Percentiles rank a stretch among this genome's conserved stretches.
phyloP scores from a whole-genome alignment of 768 basidiomycete genomes.

The Russula griseocarnosa region DNA sequence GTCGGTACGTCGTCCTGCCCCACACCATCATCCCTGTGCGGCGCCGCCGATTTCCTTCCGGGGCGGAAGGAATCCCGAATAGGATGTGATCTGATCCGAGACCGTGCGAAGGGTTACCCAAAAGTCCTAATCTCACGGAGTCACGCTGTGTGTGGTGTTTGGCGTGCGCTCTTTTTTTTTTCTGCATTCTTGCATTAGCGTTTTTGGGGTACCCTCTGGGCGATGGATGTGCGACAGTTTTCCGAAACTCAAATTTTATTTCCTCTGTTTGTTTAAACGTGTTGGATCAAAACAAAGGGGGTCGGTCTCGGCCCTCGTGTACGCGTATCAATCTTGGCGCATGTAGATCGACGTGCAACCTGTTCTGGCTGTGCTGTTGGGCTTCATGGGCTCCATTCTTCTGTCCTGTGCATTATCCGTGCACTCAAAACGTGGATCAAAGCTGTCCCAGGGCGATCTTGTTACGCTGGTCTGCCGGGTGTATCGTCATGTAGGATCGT shows the following conservation, averaged over 20 bases:
- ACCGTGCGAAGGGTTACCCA: not conserved
- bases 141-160: too few species aligned
- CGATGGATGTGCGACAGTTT: slow-evolving; percentile 12
- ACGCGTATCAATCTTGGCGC: not conserved
- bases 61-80: slow-evolving; percentile 7
- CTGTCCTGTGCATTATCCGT: slow-evolving; percentile 3
- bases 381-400: not conserved
- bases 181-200: not conserved
- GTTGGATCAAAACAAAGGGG: slow-evolving; percentile 1
- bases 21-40: not conserved
- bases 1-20: slow-evolving; percentile 6
- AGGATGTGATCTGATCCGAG: slow-evolving; percentile 2
- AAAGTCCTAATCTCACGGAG: not conserved
- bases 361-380: slow-evolving; percentile 8
- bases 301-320: slow-evolving; percentile 13
- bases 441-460: not conserved
- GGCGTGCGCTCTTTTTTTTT: not conserved
- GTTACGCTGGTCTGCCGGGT: not conserved
- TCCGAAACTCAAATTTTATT: slow-evolving; percentile 18
- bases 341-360: slow-evolving; percentile 19
- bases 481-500: not conserved
- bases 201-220: not conserved
- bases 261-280: slow-evolving; percentile 8
- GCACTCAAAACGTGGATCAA: slow-evolving; percentile 23
- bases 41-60: slow-evolving; percentile 9